phyloP scores from a whole-genome alignment of 495 filamentous ascomycete genomes.

The Trypethelium eluteriae region DNA sequence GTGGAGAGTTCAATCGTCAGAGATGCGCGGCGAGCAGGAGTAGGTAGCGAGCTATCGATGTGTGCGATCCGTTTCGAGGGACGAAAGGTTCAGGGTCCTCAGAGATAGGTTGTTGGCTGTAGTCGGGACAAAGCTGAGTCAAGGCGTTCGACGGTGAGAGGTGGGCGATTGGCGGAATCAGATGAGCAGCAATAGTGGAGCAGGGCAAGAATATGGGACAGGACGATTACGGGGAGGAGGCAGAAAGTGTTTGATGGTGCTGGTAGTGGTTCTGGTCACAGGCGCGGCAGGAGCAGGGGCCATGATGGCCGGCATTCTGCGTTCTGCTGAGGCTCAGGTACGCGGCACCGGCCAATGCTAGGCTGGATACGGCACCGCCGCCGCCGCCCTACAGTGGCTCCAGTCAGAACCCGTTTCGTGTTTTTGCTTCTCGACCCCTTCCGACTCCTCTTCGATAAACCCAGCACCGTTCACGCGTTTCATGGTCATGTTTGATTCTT shows the following conservation, averaged over 20 bases:
- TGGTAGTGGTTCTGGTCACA: neutral
- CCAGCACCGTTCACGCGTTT: slow-evolving; percentile 7
- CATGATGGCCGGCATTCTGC: neutral
- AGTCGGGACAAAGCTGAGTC: too few species aligned
- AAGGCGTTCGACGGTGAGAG: neutral
- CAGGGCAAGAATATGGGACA: neutral
- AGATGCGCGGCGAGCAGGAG: neutral
- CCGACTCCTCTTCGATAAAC: neutral
- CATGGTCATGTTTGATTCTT: neutral
- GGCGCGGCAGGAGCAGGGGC: neutral
- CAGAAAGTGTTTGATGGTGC: neutral
- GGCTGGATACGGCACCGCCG: neutral
- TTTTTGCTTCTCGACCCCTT: neutral
- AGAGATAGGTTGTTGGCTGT: too few species aligned
- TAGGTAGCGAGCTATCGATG: neutral
- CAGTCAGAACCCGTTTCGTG: slow-evolving; percentile 7
- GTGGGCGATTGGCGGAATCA: neutral
- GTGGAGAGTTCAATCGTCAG: neutral
- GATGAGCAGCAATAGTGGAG: neutral
- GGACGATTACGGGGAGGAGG: neutral
- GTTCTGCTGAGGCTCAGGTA: neutral
- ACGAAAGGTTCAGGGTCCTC: neutral
- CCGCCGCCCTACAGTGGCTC: neutral
- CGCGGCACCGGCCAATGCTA: slow-evolving; percentile 5
- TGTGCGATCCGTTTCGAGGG: neutral